A percentile compares a stretch with the other conserved stretches of the same genome.
phyloP scores from a whole-genome alignment of 2,329 filamentous ascomycete species.

The Penicillium nordicum region DNA sequence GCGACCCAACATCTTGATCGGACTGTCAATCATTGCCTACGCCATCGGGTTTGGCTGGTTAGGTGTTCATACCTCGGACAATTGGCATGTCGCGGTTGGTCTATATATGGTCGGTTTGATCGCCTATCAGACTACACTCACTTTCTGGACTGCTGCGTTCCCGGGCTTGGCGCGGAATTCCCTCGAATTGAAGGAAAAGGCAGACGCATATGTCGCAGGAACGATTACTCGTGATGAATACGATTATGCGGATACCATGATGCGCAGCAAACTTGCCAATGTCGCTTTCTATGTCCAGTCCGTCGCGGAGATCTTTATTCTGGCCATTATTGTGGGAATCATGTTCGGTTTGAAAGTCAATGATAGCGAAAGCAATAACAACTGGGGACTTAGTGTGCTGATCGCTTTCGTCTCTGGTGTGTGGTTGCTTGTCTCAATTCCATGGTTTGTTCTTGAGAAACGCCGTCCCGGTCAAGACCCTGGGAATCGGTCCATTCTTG shows the following conservation, averaged over 20 bases:
- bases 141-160: conserved; percentile 67
- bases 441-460: conserved; percentile 67
- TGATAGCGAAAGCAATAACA: conserved; percentile 58
- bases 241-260: conserved; percentile 59
- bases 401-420: conserved; percentile 63
- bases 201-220: conserved; percentile 50
- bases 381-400: conserved; percentile 63
- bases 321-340: conserved; percentile 63
- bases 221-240: conserved; percentile 59
- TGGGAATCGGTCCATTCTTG: conserved; percentile 47
- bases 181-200: conserved; percentile 48
- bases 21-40: conserved; percentile 59
- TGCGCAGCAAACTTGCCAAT: conserved; percentile 62
- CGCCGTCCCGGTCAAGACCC: conserved; percentile 57
- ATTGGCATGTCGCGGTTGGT: conserved; percentile 60
- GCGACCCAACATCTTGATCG: conserved; percentile 60
- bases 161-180: conserved; percentile 57
- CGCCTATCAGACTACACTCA: conserved; percentile 63
- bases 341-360: conserved; percentile 61
- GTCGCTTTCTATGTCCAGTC: conserved; percentile 63
- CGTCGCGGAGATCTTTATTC: conserved; percentile 58
- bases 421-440: conserved; percentile 62
- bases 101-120: conserved; percentile 66
- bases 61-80: conserved; percentile 57
- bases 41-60: conserved; percentile 66